phyloP scores from a whole-genome alignment of 1,284 basidiomycete genomes.

The Boletus semigastroideus region DNA sequence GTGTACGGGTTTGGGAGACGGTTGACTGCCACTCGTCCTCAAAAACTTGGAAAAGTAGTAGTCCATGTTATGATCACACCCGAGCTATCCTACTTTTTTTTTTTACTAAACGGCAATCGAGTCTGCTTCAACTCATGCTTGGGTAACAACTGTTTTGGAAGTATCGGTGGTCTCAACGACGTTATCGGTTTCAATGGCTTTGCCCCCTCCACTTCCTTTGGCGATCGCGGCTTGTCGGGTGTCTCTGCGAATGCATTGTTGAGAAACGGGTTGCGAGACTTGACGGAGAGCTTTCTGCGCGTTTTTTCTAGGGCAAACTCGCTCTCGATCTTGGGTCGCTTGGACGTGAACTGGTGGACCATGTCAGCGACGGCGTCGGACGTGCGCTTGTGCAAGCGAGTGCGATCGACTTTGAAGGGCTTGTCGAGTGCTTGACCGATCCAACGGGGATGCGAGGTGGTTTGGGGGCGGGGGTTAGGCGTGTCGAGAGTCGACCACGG shows the following conservation, averaged over 20 bases:
- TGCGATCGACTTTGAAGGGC: conserved; percentile 22
- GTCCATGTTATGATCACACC: conserved; percentile 68
- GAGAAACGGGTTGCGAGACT: conserved; percentile 24
- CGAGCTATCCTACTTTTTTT: conserved; percentile 15
- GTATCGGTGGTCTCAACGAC: conserved; percentile 33
- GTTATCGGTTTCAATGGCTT: conserved; percentile 41
- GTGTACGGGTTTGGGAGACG: conserved; percentile 49
- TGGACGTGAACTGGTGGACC: conserved; percentile 21
- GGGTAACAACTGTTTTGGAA: conserved; percentile 30
- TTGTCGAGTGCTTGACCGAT: conserved; percentile 4
- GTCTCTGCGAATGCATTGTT: conserved; percentile 15
- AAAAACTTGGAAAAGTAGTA: conserved; percentile 86
- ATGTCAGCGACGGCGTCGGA: conserved; percentile 22
- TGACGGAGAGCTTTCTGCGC: background rate
- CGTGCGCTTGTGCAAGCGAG: conserved; percentile 27
- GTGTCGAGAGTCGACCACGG: conserved; percentile 22
- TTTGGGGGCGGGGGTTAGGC: background rate
- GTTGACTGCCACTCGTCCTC: conserved; percentile 49
- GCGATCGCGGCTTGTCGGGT: background rate
- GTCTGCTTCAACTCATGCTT: conserved; percentile 21
- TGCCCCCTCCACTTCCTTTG: background rate
- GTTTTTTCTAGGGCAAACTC: conserved; percentile 22
- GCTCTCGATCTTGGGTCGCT: conserved; percentile 26
- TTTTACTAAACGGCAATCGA: conserved; percentile 18
- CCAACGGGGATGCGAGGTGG: background rate